A percentile compares a stretch with the other conserved stretches of the same genome.
These are phyloP conservation scores for Hypoxylon sp. DNA, from an alignment of 2,329 filamentous ascomycete species.

Conservation along the genomic window DNA sequence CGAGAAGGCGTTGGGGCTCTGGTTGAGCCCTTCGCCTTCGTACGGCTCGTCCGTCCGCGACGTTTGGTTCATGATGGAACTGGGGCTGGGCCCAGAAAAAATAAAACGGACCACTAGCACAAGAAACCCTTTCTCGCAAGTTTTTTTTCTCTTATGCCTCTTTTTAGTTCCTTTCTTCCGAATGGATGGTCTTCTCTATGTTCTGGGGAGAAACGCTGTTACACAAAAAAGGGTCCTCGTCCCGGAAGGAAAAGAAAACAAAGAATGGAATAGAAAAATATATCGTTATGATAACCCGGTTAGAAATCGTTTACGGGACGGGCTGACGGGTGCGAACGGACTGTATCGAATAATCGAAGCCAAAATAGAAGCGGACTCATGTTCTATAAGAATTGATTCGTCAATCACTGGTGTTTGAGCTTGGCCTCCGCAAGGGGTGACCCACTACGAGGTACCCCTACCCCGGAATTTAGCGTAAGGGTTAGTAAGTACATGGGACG, in stretches of 20 bases:
- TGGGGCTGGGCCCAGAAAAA: constrained; percentile 4
- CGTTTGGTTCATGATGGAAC: constrained; percentile 51
- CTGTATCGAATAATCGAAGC: constrained; percentile 29
- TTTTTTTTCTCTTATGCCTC: constrained; percentile 8
- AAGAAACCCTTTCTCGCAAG: constrained; percentile 12
- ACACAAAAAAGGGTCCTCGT: constrained; percentile 1
- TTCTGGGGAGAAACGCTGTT: background rate
- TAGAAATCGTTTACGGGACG: background rate
- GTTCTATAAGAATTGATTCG: constrained; percentile 40
- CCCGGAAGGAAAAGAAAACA: constrained; percentile 11
- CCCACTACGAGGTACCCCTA: constrained; percentile 27
- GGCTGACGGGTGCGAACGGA: constrained; percentile 8
- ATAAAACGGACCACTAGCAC: constrained; percentile 9
- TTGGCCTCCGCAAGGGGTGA: constrained; percentile 25
- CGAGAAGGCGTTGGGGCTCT: constrained; percentile 66
- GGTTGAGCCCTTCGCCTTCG: constrained; percentile 62
- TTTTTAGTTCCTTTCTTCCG: background rate
- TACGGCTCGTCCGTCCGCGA: constrained; percentile 57
- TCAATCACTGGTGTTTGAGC: constrained; percentile 29
- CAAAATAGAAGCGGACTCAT: constrained; percentile 22
- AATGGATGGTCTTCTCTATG: constrained; percentile 4
- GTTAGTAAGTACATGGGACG: constrained; percentile 15
- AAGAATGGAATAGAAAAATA: constrained; percentile 9
- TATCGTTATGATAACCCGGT: constrained; percentile 2
- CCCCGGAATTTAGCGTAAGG: constrained; percentile 38